Evolutionary conservation across 306 rosid species (phyloP), one percentile per base, ranked within the genome.

Genomic region (Psophocarpus tetragonolobus): DNA sequence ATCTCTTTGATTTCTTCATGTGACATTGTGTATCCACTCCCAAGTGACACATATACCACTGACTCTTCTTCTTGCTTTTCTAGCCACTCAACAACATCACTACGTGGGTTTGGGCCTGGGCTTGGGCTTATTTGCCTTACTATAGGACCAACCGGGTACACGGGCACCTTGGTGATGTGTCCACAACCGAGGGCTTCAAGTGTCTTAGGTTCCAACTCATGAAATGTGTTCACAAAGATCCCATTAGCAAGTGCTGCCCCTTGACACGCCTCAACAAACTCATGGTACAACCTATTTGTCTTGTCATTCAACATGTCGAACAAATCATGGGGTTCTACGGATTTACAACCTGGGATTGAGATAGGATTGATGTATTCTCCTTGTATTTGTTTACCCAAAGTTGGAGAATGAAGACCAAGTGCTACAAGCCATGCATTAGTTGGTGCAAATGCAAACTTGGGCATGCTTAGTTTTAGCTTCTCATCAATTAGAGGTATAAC

Each of bases 1-100:
- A 74, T 29, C 60, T 74, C 79, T 74, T 74, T 61, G 23, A 74
- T 18, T 60, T 74, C 30, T 24, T 44, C 70, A 3, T 6, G 0
- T 27, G 79, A 26, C 70, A 74, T 74, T 17, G 10, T 5, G 60
- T 58, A 74, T 11, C 45, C 79, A n/a, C 79, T 74, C 14, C 79
- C 79, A 41, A 74, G 44, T 27, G 69, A 58, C 12, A 60, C 33
- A 74, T 41, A 60, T 0, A 74, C 8, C 70, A 60, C 79, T 0
- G 79, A 74, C 30, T 60, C 70, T 60, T 42, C 60, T 39, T 74
- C 70, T 74, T 74, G 70, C 44, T 27, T 60, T 1, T 60, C 58
- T 18, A 60, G 53, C 79, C 79, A 74, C 67, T 60, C 70, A 42
- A 74, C 0, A 60, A 60, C 69, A 60, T 42, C 1, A 27, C 38